These are phyloP conservation scores for Clonostachys rosea DNA, from an alignment of 2,329 filamentous ascomycete species.

Conservation along the genomic window DNA sequence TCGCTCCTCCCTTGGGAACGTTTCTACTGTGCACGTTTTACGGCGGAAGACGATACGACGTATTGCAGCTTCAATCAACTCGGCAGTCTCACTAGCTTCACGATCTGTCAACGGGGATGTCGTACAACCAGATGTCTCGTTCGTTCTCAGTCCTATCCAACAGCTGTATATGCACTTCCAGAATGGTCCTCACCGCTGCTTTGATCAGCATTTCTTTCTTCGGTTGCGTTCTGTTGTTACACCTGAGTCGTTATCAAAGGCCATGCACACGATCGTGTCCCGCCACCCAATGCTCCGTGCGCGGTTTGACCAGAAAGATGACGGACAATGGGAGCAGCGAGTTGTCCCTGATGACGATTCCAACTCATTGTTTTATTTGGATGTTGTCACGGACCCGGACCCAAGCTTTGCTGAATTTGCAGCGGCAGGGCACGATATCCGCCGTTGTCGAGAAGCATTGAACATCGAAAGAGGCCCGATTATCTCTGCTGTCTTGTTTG, in stretches of 20 bases:
- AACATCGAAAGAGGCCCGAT: conserved; percentile 18
- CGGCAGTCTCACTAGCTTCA: not conserved
- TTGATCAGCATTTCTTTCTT: conserved; percentile 3
- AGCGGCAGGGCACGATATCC: too few species aligned
- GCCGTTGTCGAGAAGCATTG: not conserved
- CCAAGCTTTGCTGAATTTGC: too few species aligned
- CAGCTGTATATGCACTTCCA: not conserved
- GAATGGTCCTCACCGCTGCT: not conserved
- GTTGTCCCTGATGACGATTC: too few species aligned
- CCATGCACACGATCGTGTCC: not conserved
- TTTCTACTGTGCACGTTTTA: not conserved
- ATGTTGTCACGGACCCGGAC: too few species aligned
- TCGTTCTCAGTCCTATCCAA: conserved; percentile 2
- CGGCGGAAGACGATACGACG: not conserved
- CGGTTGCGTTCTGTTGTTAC: not conserved
- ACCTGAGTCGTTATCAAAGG: not conserved
- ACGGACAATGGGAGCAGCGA: not conserved
- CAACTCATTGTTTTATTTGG: too few species aligned
- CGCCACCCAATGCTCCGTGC: conserved; percentile 3
- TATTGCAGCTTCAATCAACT: not conserved
- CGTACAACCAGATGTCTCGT: not conserved
- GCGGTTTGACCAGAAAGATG: not conserved
- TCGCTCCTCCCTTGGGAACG: not conserved
- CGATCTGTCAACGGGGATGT: not conserved
- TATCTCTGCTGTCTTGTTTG: conserved; percentile 33